Evolutionary conservation across 805 yeast genomes (phyloP), one percentile per base, ranked within the genome.

Genomic region (Candida nemodendra): DNA sequence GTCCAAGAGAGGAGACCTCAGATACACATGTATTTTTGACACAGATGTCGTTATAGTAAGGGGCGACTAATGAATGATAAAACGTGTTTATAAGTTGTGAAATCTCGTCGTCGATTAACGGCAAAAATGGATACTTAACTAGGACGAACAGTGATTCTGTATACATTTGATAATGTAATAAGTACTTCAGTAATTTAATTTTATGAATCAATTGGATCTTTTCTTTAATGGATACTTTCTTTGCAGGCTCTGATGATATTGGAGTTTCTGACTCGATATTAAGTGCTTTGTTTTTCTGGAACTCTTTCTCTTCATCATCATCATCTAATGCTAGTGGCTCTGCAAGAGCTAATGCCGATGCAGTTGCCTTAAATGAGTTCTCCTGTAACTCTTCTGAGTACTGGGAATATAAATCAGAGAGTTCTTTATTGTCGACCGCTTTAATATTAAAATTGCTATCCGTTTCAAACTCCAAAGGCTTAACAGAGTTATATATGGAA

Each of bases 311-410:
- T n/a, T 63, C 66, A 6, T 70, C 78, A 17, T 76, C 84, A 14
- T 77, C 85, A 24, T 83, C 91, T 26, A 77, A 79, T 3, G 72
- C 68, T 26, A 90, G 66, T 0, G 96, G 95, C 8, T 93, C 93
- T 5, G 96, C 96, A 49, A 89, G 57, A 0, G 97, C 93, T 33
- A 90, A 64, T 0, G 95, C 95, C 44, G 83, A 85, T 0, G 86
- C 82, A 17, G 76, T 72, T 0, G 90, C 82, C 44, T 69, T 67
- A 50, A 71, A 68, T 0, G 84, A 76, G 41, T 78, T 73, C 9
- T 76, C 76, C 12, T 79, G 79, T 39, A 71, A 49, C 39, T 75
- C 54, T 8, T 70, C 66, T 25, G 74, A 70, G 54, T 77, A 73
- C 4, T 56, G 53, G 1, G 61, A 62, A 26, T 78, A 71, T 19